Evolutionary conservation across 768 basidiomycete genomes (phyloP).

Genomic region (Boletus sensibilis): DNA sequence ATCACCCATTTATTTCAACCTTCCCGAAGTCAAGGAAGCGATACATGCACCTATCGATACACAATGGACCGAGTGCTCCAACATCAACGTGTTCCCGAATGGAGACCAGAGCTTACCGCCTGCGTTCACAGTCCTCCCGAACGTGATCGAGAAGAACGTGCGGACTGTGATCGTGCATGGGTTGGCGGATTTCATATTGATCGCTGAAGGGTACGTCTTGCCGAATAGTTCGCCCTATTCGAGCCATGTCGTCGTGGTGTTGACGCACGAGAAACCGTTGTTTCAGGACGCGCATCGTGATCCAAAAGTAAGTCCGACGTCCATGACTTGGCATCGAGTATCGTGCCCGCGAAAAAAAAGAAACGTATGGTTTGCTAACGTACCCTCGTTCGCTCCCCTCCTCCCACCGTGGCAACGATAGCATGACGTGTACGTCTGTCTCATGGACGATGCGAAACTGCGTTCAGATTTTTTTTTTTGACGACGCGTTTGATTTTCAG

Average conservation of each 20-base stretch:
- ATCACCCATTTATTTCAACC: conserved; percentile 69
- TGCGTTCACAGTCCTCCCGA: conserved; percentile 64
- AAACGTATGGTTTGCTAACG: neutral
- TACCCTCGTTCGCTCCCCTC: neutral
- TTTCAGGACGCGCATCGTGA: conserved; percentile 54
- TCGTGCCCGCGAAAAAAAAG: neutral
- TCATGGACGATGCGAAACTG: neutral
- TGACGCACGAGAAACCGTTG: neutral
- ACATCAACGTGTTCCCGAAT: conserved; percentile 56
- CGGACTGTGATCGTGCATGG: conserved; percentile 71
- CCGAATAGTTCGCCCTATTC: neutral
- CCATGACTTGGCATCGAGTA: neutral
- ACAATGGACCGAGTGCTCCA: conserved; percentile 63
- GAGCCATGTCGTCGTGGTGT: conserved; percentile 2
- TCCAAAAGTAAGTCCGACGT: conserved; percentile 53
- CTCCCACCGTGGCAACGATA: conserved; percentile 7
- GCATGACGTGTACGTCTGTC: conserved; percentile 40
- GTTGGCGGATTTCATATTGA: conserved; percentile 68
- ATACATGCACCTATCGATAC: conserved; percentile 68
- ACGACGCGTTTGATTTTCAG: conserved; percentile 20
- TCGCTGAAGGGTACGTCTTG: conserved; percentile 63
- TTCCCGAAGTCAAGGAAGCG: conserved; percentile 57
- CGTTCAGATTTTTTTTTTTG: neutral
- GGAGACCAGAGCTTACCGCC: conserved; percentile 64
- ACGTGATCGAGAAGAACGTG: conserved; percentile 72